Evolutionary conservation across 495 filamentous ascomycete genomes (phyloP), one percentile per base, ranked within the genome.

Genomic region (Platismatia glauca): DNA sequence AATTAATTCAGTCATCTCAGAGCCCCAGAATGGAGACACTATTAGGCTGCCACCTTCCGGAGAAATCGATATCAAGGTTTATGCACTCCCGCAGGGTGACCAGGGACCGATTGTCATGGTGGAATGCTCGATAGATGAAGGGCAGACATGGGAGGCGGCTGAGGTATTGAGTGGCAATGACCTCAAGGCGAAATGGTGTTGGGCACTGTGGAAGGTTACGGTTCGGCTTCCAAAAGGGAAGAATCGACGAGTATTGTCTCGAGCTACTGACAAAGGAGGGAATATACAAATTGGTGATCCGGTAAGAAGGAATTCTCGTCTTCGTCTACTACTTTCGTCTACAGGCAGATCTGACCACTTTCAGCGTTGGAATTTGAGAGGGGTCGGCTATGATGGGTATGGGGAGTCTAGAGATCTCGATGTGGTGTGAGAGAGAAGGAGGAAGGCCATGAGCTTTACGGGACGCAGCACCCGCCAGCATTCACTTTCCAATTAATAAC

Each of bases 301-400:
- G 16, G 67, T 75, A 29, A 33, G 33, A 31, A 31, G 4, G 52
- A 41, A 16, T 41, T 41, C 7, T 20, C 27, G 3, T 29, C 20
- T 33, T 6, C 52, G 6, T 13, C n/a, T n/a, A n/a, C 33, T 31
- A 29, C 0, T 8, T 31, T 0, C 16, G 24, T 7, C 24, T 55
- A 55, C 13, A 31, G 8, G 52, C 24, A 31, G 4, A 44, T 22
- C 41, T 44, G 41, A 44, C 20, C 4, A 20, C 8, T n/a, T 8
- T 44, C 18, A 44, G 41, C 18, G n/a, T 63, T 86, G 83, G 83
- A 85, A 84, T 69, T 68, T 81, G 55, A 74, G 84, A 52, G 84
- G 84, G 5, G 81, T 86, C 11, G 81, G 74, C 53, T 86, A 85
- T 71, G 81, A 82, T 70, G 84, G 81, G 18, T 86, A 80, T 72